Evolutionary conservation across 225 moss, liverwort and hornwort genomes (phyloP).

Genomic region (Marchantia paleacea): DNA sequence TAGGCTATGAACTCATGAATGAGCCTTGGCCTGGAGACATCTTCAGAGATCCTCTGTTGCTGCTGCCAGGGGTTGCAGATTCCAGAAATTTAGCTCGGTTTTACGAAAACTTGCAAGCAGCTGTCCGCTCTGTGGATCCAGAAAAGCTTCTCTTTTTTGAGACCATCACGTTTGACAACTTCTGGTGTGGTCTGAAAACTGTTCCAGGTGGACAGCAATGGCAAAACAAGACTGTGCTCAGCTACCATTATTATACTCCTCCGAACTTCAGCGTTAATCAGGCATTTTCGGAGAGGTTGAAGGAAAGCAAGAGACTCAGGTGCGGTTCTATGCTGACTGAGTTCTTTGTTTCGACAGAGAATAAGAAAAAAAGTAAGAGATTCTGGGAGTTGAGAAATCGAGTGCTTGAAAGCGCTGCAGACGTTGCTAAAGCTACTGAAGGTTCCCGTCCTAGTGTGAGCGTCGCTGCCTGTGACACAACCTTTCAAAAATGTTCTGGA

Average conservation of each 20-base stretch:
- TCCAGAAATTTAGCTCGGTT: slow-evolving; percentile 57
- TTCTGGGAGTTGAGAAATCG: slow-evolving; percentile 16
- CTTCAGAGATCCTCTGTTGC: slow-evolving; percentile 54
- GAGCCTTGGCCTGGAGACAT: slow-evolving; percentile 84
- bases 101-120: slow-evolving; percentile 67
- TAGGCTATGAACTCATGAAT: slow-evolving; percentile 84
- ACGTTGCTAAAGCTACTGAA: neutral
- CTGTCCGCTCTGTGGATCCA: slow-evolving; percentile 59
- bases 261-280: slow-evolving; percentile 63
- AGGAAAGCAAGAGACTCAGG: slow-evolving; percentile 70
- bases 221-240: slow-evolving; percentile 70
- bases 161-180: slow-evolving; percentile 71
- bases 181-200: slow-evolving; percentile 52
- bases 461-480: neutral
- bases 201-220: slow-evolving; percentile 64
- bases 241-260: slow-evolving; percentile 84
- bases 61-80: slow-evolving; percentile 82
- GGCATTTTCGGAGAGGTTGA: slow-evolving; percentile 59
- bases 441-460: neutral
- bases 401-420: slow-evolving; percentile 5
- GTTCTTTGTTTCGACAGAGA: slow-evolving; percentile 61
- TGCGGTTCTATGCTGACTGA: slow-evolving; percentile 90
- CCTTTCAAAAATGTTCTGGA: neutral
- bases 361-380: neutral
- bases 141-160: slow-evolving; percentile 71